Conservation (phyloP, 176 grass and related monocot species). For the Panicum miliaceum region DNA sequence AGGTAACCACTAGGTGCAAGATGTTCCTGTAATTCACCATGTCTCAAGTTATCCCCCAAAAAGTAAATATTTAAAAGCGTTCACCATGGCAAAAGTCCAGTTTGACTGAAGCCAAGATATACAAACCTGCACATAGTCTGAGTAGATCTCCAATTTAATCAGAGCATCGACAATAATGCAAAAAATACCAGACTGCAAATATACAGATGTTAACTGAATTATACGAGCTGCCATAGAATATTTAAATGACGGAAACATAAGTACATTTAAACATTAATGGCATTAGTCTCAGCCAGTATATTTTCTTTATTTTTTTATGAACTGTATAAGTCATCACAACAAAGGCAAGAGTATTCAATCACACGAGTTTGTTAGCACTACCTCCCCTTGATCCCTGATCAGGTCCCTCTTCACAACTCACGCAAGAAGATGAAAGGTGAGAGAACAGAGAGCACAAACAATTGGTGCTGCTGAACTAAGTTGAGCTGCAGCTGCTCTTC, state of each 20-base stretch:
- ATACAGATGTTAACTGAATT: conserved; percentile 28
- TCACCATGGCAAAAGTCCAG: neutral
- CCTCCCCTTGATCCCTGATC: too few species aligned
- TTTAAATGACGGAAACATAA: conserved; percentile 20
- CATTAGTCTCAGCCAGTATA: conserved; percentile 17
- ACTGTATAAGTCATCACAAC: neutral
- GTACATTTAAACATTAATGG: neutral
- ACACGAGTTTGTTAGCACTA: too few species aligned
- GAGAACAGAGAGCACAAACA: too few species aligned
- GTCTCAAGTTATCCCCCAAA: conserved; percentile 35
- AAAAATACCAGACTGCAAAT: conserved; percentile 61
- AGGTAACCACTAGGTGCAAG: conserved; percentile 93
- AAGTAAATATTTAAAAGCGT: neutral
- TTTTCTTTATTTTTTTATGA: conserved; percentile 1
- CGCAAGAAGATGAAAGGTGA: too few species aligned
- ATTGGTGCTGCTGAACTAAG: too few species aligned
- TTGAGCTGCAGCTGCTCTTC: too few species aligned
- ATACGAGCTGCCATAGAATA: neutral
- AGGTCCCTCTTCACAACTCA: too few species aligned
- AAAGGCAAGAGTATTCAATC: neutral
- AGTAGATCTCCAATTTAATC: conserved; percentile 89
- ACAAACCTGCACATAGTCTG: conserved; percentile 85
- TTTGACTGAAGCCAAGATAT: conserved; percentile 25
- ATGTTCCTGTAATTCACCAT: conserved; percentile 74
- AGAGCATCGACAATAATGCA: conserved; percentile 77